A percentile compares a stretch with the other conserved stretches of the same genome.
These are phyloP conservation scores for Juglanconis sp. DNA, from an alignment of 2,329 filamentous ascomycete species.

Conservation along the genomic window DNA sequence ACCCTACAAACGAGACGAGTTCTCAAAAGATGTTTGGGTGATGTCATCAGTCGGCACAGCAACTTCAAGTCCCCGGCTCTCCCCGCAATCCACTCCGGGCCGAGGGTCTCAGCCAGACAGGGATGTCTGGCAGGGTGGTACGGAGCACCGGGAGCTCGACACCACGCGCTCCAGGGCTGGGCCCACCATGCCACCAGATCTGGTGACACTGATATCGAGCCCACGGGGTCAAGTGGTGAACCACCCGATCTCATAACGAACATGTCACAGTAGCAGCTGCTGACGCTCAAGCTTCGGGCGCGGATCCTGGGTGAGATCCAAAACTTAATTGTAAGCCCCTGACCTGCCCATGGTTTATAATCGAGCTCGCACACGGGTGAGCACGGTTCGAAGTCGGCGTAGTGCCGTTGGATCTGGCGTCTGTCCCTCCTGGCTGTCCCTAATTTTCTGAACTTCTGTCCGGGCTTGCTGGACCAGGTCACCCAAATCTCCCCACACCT, in stretches of 20 bases:
- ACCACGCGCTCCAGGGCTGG: not conserved
- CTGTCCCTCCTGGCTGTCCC: constrained; percentile 23
- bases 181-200: not conserved
- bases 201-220: not conserved
- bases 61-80: not conserved
- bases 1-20: not conserved
- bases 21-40: not conserved
- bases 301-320: not conserved
- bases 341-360: constrained; percentile 5
- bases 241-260: not conserved
- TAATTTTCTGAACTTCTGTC: constrained; percentile 49
- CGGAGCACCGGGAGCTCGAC: not conserved
- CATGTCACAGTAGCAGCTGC: not conserved
- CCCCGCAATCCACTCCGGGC: not conserved
- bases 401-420: constrained; percentile 32
- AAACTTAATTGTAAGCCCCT: not conserved
- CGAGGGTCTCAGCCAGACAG: not conserved
- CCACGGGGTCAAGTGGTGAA: not conserved
- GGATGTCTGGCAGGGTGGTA: not conserved
- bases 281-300: not conserved
- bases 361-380: constrained; percentile 35
- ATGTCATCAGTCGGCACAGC: constrained; percentile 9
- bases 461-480: constrained; percentile 54
- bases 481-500: constrained; percentile 65
- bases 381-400: constrained; percentile 36